A percentile compares a stretch with the other conserved stretches of the same genome.
These are phyloP conservation scores for Martensiomyces pterosporus DNA, from an alignment of 192 early-diverging fungal species.

Conservation along the genomic window DNA sequence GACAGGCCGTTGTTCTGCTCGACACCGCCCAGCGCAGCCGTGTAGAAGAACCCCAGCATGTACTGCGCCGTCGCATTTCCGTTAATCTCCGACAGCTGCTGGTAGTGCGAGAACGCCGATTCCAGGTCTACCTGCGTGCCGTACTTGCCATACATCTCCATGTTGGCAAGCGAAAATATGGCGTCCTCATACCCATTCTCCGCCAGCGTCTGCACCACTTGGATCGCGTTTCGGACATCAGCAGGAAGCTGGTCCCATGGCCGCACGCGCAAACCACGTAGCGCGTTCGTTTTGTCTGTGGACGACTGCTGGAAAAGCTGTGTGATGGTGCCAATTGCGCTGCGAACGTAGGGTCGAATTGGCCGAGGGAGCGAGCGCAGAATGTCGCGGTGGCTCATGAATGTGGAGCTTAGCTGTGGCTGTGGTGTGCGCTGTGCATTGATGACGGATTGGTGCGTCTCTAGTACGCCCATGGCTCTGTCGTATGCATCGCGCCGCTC, in stretches of 20 bases:
- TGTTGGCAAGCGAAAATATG: slow-evolving; percentile 62
- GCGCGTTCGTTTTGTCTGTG: neutral
- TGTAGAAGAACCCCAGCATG: slow-evolving; percentile 85
- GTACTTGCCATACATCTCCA: slow-evolving; percentile 68
- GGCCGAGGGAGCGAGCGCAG: slow-evolving; percentile 1
- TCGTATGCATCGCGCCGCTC: neutral
- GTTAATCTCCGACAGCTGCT: slow-evolving; percentile 53
- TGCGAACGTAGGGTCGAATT: slow-evolving; percentile 8
- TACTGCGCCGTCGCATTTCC: slow-evolving; percentile 86
- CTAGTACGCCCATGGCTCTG: neutral
- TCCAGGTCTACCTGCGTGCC: slow-evolving; percentile 53
- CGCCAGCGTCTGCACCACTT: slow-evolving; percentile 9
- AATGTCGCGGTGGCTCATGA: neutral
- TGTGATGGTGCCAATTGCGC: neutral
- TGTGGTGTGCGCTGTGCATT: neutral
- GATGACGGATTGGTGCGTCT: neutral
- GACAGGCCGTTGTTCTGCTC: slow-evolving; percentile 50
- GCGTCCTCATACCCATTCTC: slow-evolving; percentile 52
- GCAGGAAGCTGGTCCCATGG: slow-evolving; percentile 2
- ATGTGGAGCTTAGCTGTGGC: neutral
- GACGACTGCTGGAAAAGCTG: neutral
- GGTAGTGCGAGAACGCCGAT: slow-evolving; percentile 63
- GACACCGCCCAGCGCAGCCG: slow-evolving; percentile 73
- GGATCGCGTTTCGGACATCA: slow-evolving; percentile 9
- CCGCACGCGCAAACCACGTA: neutral